Percentiles rank a stretch among this genome's conserved stretches.
Conservation (phyloP, 306 rosid species). For the Comarum palustre region DNA sequence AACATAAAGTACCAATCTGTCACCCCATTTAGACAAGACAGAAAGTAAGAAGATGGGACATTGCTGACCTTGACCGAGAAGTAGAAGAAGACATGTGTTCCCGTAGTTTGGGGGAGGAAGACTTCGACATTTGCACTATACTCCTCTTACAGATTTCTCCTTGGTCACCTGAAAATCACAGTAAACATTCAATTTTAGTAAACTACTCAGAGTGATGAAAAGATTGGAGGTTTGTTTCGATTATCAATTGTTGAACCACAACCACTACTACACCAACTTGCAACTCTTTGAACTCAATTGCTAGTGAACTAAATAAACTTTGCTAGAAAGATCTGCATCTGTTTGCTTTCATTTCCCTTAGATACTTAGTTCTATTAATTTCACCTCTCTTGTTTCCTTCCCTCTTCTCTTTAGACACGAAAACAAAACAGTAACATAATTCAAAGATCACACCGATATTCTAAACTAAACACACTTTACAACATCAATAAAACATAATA, state of each 20-base stretch:
- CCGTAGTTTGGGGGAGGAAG: slow-evolving; percentile 48
- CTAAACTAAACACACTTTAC: neutral
- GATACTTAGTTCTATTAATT: neutral
- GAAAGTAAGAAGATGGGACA: slow-evolving; percentile 13
- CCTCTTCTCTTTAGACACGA: neutral
- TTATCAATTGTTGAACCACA: neutral
- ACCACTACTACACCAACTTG: neutral
- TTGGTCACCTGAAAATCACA: slow-evolving; percentile 43
- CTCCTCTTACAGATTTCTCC: slow-evolving; percentile 35
- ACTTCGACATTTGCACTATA: slow-evolving; percentile 72
- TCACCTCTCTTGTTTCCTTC: neutral
- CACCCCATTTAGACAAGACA: slow-evolving; percentile 4
- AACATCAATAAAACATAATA: neutral
- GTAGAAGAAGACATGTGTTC: slow-evolving; percentile 40
- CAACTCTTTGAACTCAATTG: neutral
- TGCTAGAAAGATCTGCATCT: neutral
- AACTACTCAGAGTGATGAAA: neutral
- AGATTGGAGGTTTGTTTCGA: neutral
- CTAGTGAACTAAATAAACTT: neutral
- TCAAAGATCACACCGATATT: neutral
- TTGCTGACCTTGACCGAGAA: slow-evolving; percentile 45
- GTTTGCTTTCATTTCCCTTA: neutral
- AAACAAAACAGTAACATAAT: neutral
- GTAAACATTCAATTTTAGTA: neutral
- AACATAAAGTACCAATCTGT: neutral